phyloP scores from a whole-genome alignment of 202 grass and related monocot species.

The Brachypodium distachyon region DNA sequence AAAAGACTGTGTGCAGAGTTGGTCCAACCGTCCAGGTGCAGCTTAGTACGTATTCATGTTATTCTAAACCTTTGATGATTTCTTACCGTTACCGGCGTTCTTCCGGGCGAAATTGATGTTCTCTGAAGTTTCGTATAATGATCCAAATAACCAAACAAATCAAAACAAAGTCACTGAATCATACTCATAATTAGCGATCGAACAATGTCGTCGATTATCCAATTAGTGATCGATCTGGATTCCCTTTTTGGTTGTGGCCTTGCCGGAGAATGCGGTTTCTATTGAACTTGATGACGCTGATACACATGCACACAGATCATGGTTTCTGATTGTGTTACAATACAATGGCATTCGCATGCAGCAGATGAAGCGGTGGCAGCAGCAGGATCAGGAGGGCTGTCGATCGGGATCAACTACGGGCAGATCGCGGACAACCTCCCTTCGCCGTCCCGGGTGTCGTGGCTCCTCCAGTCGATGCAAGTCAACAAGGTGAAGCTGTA shows the following conservation, averaged over 20 bases:
- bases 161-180: neutral
- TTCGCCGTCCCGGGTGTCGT: conserved; percentile 46
- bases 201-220: neutral
- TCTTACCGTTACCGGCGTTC: neutral
- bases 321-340: no score
- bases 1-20: neutral
- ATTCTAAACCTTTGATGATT: neutral
- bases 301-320: no score
- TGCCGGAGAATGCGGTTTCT: neutral
- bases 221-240: neutral
- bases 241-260: neutral
- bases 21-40: no score
- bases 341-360: neutral
- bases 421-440: conserved; percentile 89
- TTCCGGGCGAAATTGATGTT: neutral
- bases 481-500: conserved; percentile 91
- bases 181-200: neutral
- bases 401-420: conserved; percentile 89
- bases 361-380: neutral
- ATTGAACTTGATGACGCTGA: no score
- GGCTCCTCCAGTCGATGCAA: conserved; percentile 60
- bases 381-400: conserved; percentile 9
- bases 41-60: no score
- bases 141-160: neutral
- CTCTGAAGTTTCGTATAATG: neutral